A percentile compares a stretch with the other conserved stretches of the same genome.
Evolutionary conservation across 208 protist genomes (phyloP).

Genomic region (Naegleria gruberi): DNA sequence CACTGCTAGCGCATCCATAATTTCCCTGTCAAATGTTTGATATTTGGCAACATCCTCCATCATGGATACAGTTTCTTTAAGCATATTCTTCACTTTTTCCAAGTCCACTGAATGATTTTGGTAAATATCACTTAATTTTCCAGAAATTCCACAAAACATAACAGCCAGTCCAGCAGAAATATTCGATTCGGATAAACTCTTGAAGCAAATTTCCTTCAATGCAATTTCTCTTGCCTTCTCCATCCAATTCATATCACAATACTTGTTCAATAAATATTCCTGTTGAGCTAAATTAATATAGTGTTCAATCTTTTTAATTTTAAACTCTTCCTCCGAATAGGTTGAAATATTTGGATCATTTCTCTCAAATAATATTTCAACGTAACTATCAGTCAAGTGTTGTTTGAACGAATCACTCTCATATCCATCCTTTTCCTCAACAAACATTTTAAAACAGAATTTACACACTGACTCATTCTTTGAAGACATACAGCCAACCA

Average conservation of each 20-base stretch:
- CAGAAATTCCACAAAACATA: not conserved
- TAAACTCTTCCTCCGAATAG: not conserved
- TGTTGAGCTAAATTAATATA: not conserved
- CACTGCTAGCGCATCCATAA: not conserved
- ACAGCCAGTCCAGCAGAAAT: not conserved
- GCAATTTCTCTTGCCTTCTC: not conserved
- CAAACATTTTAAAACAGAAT: not conserved
- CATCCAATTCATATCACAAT: not conserved
- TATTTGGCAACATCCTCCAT: not conserved
- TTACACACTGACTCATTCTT: not conserved
- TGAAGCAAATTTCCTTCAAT: not conserved
- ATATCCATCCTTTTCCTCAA: not conserved
- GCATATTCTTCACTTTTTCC: not conserved
- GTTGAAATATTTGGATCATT: not conserved
- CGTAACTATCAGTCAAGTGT: not conserved
- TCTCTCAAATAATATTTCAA: conserved; percentile 5
- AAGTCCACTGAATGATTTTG: not conserved
- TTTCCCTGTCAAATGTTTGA: too few relatives aligned
- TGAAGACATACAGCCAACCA: not conserved
- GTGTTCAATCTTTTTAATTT: not conserved
- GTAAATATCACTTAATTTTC: not conserved
- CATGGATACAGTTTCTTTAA: not conserved
- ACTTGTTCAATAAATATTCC: not conserved
- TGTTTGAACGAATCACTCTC: not conserved
- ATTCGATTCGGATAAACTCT: not conserved